Evolutionary conservation across 2,329 filamentous ascomycete species (phyloP).

Genomic region (Dryadomyces sulphureus): DNA sequence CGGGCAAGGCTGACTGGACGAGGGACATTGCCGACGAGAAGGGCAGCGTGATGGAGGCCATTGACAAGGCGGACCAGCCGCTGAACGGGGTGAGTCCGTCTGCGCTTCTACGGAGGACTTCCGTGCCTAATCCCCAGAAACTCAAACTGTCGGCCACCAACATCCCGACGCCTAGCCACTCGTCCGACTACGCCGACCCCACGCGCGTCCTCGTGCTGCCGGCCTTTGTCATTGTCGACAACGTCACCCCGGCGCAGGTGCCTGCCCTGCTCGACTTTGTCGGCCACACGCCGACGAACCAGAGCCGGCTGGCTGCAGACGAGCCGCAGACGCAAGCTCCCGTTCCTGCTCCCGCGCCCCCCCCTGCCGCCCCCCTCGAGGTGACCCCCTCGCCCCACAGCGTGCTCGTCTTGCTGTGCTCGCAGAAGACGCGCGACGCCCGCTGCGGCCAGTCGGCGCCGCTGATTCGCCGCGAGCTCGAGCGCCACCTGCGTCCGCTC

Average conservation of each 20-base stretch:
- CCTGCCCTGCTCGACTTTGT: constrained; percentile 61
- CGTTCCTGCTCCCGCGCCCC: constrained; percentile 11
- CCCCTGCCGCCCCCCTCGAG: constrained; percentile 15
- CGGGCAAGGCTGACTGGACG: constrained; percentile 93
- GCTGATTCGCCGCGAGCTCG: constrained; percentile 73
- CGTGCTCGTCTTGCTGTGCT: constrained; percentile 84
- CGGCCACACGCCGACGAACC: constrained; percentile 59
- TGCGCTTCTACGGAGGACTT: too few relatives aligned
- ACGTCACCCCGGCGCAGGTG: constrained; percentile 63
- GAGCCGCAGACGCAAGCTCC: background rate
- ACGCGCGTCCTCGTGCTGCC: constrained; percentile 76
- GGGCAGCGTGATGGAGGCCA: constrained; percentile 68
- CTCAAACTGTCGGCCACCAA: constrained; percentile 88
- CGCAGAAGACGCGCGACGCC: constrained; percentile 83
- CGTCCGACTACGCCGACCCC: constrained; percentile 46
- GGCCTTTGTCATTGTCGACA: constrained; percentile 67
- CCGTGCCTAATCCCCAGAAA: constrained; percentile 32
- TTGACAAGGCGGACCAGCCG: constrained; percentile 42
- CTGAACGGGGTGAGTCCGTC: constrained; percentile 48
- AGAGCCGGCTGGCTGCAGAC: constrained; percentile 36
- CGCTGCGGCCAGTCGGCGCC: constrained; percentile 91
- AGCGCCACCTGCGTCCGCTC: constrained; percentile 72
- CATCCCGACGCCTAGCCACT: constrained; percentile 63
- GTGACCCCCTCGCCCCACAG: constrained; percentile 62
- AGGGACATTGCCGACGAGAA: constrained; percentile 78